phyloP scores from a whole-genome alignment of 805 yeast genomes.

The Candida schatavii region DNA sequence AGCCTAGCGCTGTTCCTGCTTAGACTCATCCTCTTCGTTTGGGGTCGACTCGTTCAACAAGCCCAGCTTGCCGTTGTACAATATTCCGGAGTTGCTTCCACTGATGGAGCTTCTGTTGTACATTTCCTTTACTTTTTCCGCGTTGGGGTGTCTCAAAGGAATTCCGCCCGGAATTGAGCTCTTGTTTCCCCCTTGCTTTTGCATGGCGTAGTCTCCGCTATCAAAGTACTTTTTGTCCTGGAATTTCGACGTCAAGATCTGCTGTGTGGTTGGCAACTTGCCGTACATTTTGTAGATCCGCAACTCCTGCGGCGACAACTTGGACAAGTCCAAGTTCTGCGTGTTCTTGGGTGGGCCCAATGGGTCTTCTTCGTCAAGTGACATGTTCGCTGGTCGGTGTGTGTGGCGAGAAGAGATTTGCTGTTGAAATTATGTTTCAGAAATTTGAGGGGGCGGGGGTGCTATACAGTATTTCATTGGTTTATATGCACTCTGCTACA shows the following conservation, averaged over 20 bases:
- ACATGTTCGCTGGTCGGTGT: conserved; percentile 16
- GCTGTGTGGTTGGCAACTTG: conserved; percentile 76
- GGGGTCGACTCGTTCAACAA: conserved; percentile 53
- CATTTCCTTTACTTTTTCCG: conserved; percentile 58
- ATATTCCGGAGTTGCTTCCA: conserved; percentile 41
- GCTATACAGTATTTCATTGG: not conserved
- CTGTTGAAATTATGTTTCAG: too few species aligned
- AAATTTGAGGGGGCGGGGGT: too few species aligned
- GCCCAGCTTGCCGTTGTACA: conserved; percentile 49
- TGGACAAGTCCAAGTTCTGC: conserved; percentile 50
- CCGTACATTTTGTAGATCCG: conserved; percentile 80
- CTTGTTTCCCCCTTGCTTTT: conserved; percentile 40
- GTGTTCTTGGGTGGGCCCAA: conserved; percentile 45
- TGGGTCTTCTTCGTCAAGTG: conserved; percentile 47
- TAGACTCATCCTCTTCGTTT: conserved; percentile 8
- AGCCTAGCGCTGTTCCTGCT: too few species aligned
- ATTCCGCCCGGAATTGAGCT: conserved; percentile 33
- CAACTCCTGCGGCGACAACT: conserved; percentile 74
- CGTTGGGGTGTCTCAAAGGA: conserved; percentile 49
- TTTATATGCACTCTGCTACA: not conserved
- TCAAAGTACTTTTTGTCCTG: conserved; percentile 91
- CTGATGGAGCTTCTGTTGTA: conserved; percentile 56
- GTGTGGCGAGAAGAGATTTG: not conserved
- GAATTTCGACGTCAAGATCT: conserved; percentile 67
- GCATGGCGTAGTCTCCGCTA: conserved; percentile 91